Base-by-base conservation (phyloP, 176 grass and related monocot genomes). In the Metroxylon sagu region DNA sequence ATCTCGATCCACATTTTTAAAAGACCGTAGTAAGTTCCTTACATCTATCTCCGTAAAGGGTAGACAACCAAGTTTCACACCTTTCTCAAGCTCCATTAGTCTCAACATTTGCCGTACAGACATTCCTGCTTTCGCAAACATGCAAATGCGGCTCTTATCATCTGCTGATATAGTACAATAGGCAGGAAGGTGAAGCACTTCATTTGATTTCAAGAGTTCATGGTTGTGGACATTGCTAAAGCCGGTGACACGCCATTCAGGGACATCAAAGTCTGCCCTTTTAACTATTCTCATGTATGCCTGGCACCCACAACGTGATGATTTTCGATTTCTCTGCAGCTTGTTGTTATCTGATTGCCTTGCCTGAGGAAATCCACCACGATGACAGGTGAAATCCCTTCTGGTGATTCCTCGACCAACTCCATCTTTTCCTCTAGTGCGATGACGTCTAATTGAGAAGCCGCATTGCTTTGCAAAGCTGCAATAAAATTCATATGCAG, bases 151-250 rank as follows among this genome's bases (percentile, higher is more conserved):
- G 53, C 18, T 55, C 53, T 21, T 55, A 55, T 55, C 53, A 19
- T 55, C 53, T 55, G 53, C 53, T 55, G 53, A 55, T 55, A 55
- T 18, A 18, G 53, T 55, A 55, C 53, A 55, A 55, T 55, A 55
- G 10, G 35, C 35, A 55, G 53, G 53, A 23, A 55, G 53, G 6
- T 19, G 18, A 55, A 23, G 53, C 8, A 55, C 21, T 25, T 55
- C 18, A 18, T 55, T 55, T 18, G 53, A 55, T 55, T 55, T 25
- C 18, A 55, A 10, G 21, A 55, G 19, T 25, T 55, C 53, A 12
- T 55, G 53, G 21, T 55, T 55, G 53, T 55, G 53, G 53, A 55
- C 53, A 55, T 55, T 55, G 53, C 53, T 55, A 55, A 55, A 55
- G 18, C 53, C 53, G 21, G 19, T 55, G 53, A 55, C 18, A 21